Evolutionary conservation across 495 filamentous ascomycete genomes (phyloP).

Genomic region (Neurospora tetraspora): DNA sequence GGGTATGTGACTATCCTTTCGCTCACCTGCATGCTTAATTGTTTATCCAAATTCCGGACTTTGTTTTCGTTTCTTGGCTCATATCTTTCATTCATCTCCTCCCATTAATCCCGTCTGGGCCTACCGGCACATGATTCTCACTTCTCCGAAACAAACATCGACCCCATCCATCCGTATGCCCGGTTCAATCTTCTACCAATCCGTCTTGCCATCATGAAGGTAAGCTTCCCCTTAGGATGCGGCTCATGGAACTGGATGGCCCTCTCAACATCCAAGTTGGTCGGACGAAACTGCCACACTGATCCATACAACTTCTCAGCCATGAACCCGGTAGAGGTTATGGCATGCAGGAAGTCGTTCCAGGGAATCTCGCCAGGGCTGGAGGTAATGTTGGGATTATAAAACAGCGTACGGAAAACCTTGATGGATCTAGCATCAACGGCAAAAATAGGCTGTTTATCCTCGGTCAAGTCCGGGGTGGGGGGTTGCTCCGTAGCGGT

Average conservation of each 20-base stretch:
- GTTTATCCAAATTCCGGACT: background rate
- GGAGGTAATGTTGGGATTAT: constrained; percentile 8
- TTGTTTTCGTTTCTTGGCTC: background rate
- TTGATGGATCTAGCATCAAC: constrained; percentile 32
- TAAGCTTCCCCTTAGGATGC: constrained; percentile 13
- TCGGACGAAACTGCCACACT: constrained; percentile 41
- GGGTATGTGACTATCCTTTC: background rate
- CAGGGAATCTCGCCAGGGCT: constrained; percentile 35
- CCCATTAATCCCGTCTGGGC: background rate
- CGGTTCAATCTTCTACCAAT: constrained; percentile 9
- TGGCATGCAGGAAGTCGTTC: constrained; percentile 44
- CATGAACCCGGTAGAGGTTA: constrained; percentile 36
- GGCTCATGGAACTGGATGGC: constrained; percentile 45
- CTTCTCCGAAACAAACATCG: constrained; percentile 8
- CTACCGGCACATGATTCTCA: background rate
- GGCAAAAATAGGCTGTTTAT: constrained; percentile 20
- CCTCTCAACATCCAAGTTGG: constrained; percentile 22
- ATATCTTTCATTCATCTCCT: background rate
- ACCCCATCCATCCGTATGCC: constrained; percentile 11
- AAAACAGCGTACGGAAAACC: constrained; percentile 19
- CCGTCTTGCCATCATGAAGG: constrained; percentile 7
- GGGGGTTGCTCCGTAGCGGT: background rate
- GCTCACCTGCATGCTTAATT: background rate
- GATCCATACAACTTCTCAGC: constrained; percentile 43
- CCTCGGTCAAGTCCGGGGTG: background rate